These are phyloP conservation scores for Heterobasidion irregulare DNA, from an alignment of 1,284 basidiomycete species.

Conservation along the genomic window DNA sequence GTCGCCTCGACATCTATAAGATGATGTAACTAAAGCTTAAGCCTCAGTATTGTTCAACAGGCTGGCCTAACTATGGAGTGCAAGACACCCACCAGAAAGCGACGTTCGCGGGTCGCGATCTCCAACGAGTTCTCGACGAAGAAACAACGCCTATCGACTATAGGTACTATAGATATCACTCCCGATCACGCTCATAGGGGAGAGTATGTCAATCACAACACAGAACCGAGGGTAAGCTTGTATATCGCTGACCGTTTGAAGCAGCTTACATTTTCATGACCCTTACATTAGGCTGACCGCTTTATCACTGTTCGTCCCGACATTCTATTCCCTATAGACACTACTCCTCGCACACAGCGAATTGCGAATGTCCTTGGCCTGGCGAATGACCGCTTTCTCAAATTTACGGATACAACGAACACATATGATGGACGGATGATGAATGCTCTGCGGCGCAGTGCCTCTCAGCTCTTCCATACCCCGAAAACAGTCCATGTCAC, in stretches of 20 bases:
- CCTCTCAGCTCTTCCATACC: conserved; percentile 28
- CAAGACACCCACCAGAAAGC: conserved; percentile 13
- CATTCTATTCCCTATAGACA: conserved; percentile 30
- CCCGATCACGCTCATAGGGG: background rate
- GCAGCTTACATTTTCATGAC: background rate
- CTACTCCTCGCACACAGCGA: conserved; percentile 37
- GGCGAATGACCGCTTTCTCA: conserved; percentile 34
- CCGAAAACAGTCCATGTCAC: conserved; percentile 24
- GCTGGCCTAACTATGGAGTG: conserved; percentile 1
- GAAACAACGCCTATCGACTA: conserved; percentile 18
- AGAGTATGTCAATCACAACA: background rate
- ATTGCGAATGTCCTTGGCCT: conserved; percentile 39
- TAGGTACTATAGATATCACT: conserved; percentile 13
- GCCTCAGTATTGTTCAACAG: background rate
- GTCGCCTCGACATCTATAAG: background rate
- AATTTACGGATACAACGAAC: conserved; percentile 23
- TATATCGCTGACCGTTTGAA: background rate
- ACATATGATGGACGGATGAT: conserved; percentile 24
- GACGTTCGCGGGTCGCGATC: conserved; percentile 15
- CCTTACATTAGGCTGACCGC: conserved; percentile 30
- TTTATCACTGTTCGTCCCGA: conserved; percentile 34
- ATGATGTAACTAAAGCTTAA: too few relatives aligned
- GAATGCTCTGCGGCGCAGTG: conserved; percentile 26
- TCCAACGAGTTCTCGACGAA: conserved; percentile 27
- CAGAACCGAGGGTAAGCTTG: conserved; percentile 2